Percentiles rank a stretch among this genome's conserved stretches.
Evolutionary conservation across 805 yeast species (phyloP).

Genomic region (Yamadazyma takamatsuzukensis): DNA sequence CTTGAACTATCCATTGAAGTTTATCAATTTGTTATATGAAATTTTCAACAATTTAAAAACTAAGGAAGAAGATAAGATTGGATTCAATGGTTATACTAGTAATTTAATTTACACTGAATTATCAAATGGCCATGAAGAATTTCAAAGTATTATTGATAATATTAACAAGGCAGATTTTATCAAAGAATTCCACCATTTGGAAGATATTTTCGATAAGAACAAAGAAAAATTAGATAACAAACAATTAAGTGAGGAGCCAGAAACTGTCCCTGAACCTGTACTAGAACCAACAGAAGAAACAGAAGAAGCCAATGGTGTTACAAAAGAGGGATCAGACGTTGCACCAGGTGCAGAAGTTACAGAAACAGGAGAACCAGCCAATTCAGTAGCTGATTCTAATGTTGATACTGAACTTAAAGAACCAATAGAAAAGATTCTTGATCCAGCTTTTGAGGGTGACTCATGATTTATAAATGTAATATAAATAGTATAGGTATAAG

Average conservation of each 20-base stretch:
- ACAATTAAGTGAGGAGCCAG: constrained; percentile 7
- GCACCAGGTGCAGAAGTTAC: constrained; percentile 1
- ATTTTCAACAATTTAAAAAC: constrained; percentile 4
- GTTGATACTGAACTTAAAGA: constrained; percentile 1
- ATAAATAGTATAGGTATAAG: no score
- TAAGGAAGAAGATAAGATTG: constrained; percentile 4
- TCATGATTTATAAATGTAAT: constrained; percentile 1
- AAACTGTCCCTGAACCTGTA: constrained; percentile 10
- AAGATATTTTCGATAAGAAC: constrained; percentile 9
- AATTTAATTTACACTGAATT: constrained; percentile 23
- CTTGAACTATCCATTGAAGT: constrained; percentile 11
- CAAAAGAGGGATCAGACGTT: constrained; percentile 2
- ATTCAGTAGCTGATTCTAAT: not conserved
- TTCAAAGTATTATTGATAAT: constrained; percentile 15
- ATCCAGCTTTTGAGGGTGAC: constrained; percentile 17
- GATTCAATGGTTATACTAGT: constrained; percentile 7
- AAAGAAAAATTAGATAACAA: constrained; percentile 6
- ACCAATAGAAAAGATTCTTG: constrained; percentile 15
- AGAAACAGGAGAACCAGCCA: not conserved
- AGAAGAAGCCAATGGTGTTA: constrained; percentile 5
- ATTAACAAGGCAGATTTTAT: constrained; percentile 24
- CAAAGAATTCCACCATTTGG: constrained; percentile 27
- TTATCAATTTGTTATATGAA: constrained; percentile 16
- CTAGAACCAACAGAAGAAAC: constrained; percentile 7
- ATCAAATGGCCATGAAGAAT: constrained; percentile 15